A percentile compares a stretch with the other conserved stretches of the same genome.
phyloP scores from a whole-genome alignment of 345 rosid species.

The Lepidium didymum region DNA sequence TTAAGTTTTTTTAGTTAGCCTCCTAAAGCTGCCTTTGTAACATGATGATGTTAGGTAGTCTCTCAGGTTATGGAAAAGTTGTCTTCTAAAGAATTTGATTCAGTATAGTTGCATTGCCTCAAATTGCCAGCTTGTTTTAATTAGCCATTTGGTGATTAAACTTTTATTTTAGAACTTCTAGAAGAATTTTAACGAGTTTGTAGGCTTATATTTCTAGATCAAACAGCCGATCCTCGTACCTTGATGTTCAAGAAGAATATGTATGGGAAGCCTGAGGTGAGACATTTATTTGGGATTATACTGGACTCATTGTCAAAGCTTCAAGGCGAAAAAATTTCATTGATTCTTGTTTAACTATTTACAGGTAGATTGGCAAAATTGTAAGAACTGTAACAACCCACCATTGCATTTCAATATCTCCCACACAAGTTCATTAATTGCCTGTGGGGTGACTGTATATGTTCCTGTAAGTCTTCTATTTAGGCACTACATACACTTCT shows the following conservation, averaged over 20 bases:
- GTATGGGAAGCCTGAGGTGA: constrained; percentile 96
- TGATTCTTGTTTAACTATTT: neutral
- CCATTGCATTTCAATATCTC: constrained; percentile 80
- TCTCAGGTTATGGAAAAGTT: neutral
- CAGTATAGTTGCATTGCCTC: neutral
- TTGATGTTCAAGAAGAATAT: constrained; percentile 67
- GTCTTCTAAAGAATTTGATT: neutral
- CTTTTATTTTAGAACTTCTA: neutral
- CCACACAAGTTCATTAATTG: constrained; percentile 74
- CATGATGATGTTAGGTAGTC: neutral
- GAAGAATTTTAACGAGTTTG: neutral
- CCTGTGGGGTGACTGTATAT: constrained; percentile 71
- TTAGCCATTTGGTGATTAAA: neutral
- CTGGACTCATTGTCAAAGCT: neutral
- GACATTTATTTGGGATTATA: constrained; percentile 10
- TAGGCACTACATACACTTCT: neutral
- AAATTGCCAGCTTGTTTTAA: neutral
- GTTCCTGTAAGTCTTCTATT: constrained; percentile 40
- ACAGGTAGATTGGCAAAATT: constrained; percentile 61
- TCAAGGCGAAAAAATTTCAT: neutral
- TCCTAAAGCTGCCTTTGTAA: too few species aligned
- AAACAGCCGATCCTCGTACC: constrained; percentile 47
- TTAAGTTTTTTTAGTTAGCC: neutral
- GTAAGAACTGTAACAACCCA: constrained; percentile 21
- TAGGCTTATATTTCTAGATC: constrained; percentile 48